Base-by-base conservation (phyloP, 2,329 filamentous ascomycete genomes). In the Pseudocercospora eumusae region DNA sequence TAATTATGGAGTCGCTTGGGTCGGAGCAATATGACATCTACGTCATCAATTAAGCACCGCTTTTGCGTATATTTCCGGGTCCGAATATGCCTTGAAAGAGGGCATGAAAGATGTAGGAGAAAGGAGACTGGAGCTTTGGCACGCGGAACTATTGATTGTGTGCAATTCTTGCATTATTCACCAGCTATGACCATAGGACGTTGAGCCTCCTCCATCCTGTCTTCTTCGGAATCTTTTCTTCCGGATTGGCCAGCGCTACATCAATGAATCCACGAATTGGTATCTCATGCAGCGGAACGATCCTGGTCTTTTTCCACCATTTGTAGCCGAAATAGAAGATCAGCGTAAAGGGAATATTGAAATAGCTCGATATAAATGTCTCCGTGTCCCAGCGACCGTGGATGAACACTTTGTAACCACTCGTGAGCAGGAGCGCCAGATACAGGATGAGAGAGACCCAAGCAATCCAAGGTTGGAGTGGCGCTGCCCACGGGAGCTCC, bases 351-450 rank as follows among this genome's bases (percentile, higher is more conserved):
- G 72, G 72, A 11, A 73, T 70, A 58, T 71, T 69, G 47, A 73
- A 65, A 56, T 74, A 74, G 7, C 64, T 65, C 11, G 66, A 69
- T 40, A 73, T 63, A 58, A 73, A 74, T 3, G 66, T 69, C 59
- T 71, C 68, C 3, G 56, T 66, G 40, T 64, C 57, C 69, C 69
- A 71, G 31, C 66, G 59, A 10, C 62, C 62, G 8, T 68, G 45
- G 10, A 74, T 67, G 60, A 75, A 75, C 0, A 66, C 68, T 1
- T 64, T 66, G 56, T 71, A 75, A 6, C 74, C 73, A 13, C 65
- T 68, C 15, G 70, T 72, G 7, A 74, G 54, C 0, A 75, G 57
- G 7, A 75, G 57, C 13, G 73, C 52, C 10, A 64, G 33, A 36
- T 71, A 69, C 27, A 69, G 9, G 18, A 65, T 54, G 42, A 68